Percentiles rank a stretch among this genome's conserved stretches.
Evolutionary conservation across 2,329 filamentous ascomycete species (phyloP).

Genomic region (Torrubiella hemipterigena): DNA sequence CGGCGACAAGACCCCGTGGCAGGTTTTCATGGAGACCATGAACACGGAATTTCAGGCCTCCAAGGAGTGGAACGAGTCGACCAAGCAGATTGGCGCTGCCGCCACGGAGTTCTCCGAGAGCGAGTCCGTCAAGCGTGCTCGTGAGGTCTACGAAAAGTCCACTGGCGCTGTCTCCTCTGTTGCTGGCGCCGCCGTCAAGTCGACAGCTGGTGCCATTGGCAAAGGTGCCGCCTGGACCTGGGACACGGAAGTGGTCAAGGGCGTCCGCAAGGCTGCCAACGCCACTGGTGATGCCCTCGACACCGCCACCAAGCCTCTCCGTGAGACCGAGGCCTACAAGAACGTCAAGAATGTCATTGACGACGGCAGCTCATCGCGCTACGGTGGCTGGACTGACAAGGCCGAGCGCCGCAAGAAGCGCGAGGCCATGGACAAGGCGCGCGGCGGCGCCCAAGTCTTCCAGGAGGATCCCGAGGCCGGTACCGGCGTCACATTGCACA

Average conservation of each 20-base stretch:
- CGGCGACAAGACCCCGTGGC: constrained; percentile 96
- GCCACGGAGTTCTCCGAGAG: constrained; percentile 90
- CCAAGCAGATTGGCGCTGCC: constrained; percentile 81
- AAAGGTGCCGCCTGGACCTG: constrained; percentile 93
- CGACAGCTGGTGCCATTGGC: constrained; percentile 75
- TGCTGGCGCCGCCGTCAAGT: constrained; percentile 70
- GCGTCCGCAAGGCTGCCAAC: constrained; percentile 73
- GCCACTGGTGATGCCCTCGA: constrained; percentile 80
- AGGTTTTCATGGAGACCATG: constrained; percentile 97
- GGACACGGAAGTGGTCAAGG: constrained; percentile 90
- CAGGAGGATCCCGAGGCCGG: constrained; percentile 89
- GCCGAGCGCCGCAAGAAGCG: constrained; percentile 78
- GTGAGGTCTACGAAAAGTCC: constrained; percentile 76
- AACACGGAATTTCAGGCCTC: constrained; percentile 88
- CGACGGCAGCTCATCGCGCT: constrained; percentile 89
- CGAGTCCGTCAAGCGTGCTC: constrained; percentile 75
- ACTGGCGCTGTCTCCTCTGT: constrained; percentile 72
- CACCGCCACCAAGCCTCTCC: constrained; percentile 87
- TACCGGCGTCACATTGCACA: constrained; percentile 89
- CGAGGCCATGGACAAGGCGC: constrained; percentile 58
- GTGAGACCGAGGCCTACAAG: constrained; percentile 91
- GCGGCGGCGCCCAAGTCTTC: constrained; percentile 44
- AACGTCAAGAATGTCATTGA: constrained; percentile 93
- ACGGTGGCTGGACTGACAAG: constrained; percentile 94
- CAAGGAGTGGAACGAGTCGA: constrained; percentile 98